Conservation (phyloP, 306 rosid genomes). For the Cicer bijugum region DNA sequence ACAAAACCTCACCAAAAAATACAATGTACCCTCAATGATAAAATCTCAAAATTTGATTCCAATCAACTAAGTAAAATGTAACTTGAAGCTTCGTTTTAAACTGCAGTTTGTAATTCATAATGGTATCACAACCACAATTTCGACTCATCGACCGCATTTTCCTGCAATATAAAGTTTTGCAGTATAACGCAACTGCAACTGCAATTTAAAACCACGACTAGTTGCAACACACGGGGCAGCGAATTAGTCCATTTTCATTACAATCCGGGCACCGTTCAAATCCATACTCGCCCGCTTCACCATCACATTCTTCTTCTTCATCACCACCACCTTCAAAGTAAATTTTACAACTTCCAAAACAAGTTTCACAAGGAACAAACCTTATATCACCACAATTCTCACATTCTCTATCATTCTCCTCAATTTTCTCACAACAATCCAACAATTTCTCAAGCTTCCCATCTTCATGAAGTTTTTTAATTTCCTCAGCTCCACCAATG, state of each 20-base stretch:
- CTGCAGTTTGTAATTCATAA: too few species aligned
- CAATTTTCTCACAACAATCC: slow-evolving; percentile 59
- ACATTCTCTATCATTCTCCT: slow-evolving; percentile 55
- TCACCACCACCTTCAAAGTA: slow-evolving; percentile 58
- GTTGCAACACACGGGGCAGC: slow-evolving; percentile 76
- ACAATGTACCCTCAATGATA: slow-evolving; percentile 29
- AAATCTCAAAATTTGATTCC: slow-evolving; percentile 43
- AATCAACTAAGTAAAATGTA: slow-evolving; percentile 42
- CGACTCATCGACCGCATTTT: too few species aligned
- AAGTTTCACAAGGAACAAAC: slow-evolving; percentile 93
- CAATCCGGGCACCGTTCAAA: slow-evolving; percentile 90
- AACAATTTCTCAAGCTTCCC: slow-evolving; percentile 82
- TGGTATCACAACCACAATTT: too few species aligned
- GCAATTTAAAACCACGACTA: slow-evolving; percentile 1
- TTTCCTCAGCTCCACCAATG: slow-evolving; percentile 89
- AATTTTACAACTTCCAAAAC: slow-evolving; percentile 92
- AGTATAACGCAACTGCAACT: too few species aligned
- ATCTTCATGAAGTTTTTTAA: slow-evolving; percentile 74
- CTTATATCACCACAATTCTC: slow-evolving; percentile 91
- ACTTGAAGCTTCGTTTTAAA: slow-evolving; percentile 41
- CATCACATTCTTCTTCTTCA: slow-evolving; percentile 46
- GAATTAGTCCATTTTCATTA: slow-evolving; percentile 87
- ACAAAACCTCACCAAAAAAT: slow-evolving; percentile 49
- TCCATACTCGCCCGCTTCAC: slow-evolving; percentile 58
- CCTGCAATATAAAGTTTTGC: too few species aligned